Base-by-base conservation (phyloP, 306 rosid genomes). In the Acmispon strigosus region DNA sequence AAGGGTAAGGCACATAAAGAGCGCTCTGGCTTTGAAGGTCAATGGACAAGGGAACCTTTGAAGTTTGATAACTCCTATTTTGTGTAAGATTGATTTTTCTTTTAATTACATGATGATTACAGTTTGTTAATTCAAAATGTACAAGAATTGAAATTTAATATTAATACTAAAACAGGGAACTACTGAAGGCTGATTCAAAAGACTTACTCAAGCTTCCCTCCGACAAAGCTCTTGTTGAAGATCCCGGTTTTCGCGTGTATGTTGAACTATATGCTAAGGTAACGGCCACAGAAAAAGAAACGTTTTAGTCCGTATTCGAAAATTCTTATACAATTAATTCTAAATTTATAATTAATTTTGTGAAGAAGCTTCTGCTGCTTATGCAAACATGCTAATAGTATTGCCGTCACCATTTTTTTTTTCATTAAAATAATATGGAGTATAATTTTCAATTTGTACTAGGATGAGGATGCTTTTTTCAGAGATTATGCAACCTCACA, bases 61-160 rank as follows among this genome's bases (percentile, higher is more conserved):
- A 90, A 90, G 85, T 93, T 93, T 54, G 96, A 93, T 72, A 90
- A 93, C 73, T 92, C 96, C 18, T 93, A 90, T 72, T 93, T 85
- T 57, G 80, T 77, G 98, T 93, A 81, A 90, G 91, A 69, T 32
- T 54, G 20, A 11, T 19, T 42, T 4, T 8, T 24, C 8, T 17
- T 48, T 8, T 4, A 51, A 9, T 17, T 18, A 34, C 10, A 62
- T 22, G 8, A 29, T 67, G 5, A 42, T 1, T 7, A 8, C 1
- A 15, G 5, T 36, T 62, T 32, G 50, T 41, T 13, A 14, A 24
- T 36, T 54, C 1, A 8, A 50, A 49, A n/a, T 15, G 43, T 16
- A 1, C 3, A 48, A 14, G 53, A 43, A 37, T 53, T 43, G 67
- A 72, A 53, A 4, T 54, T 66, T 18, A 12, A 32, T 10, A 32